Evolutionary conservation across 2,329 filamentous ascomycete genomes (phyloP).

Genomic region (Phyllosticta ampelicida): DNA sequence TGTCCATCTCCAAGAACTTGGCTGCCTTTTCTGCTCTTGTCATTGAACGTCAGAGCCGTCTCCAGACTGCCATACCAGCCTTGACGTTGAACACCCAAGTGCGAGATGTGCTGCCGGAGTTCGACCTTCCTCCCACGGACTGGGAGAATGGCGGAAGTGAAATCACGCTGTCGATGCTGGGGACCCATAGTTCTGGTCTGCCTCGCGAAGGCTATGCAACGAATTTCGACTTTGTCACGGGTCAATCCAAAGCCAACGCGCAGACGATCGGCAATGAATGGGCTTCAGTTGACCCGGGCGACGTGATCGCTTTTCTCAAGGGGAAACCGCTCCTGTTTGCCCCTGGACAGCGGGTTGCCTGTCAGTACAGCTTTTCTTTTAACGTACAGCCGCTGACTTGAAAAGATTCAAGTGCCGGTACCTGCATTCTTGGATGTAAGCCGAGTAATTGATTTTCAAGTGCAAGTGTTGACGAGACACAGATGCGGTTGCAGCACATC

Average conservation of each 20-base stretch:
- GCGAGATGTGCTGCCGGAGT: conserved; percentile 16
- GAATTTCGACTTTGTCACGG: conserved; percentile 20
- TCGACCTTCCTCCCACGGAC: conserved; percentile 17
- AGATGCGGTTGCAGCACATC: conserved; percentile 17
- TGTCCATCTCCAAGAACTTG: conserved; percentile 22
- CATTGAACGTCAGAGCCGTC: conserved; percentile 13
- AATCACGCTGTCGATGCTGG: conserved; percentile 23
- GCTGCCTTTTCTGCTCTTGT: conserved; percentile 18
- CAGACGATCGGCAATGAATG: conserved; percentile 19
- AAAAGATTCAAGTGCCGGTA: conserved; percentile 20
- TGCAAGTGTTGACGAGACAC: conserved; percentile 4
- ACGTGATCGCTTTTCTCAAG: conserved; percentile 15
- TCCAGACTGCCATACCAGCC: conserved; percentile 1
- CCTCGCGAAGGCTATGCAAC: conserved; percentile 22
- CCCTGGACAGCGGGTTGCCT: conserved; percentile 20
- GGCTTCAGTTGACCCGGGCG: conserved; percentile 15
- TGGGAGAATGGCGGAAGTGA: conserved; percentile 23
- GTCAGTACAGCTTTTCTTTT: conserved; percentile 9
- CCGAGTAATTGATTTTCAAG: not conserved
- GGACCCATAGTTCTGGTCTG: conserved; percentile 21
- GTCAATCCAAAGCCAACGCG: conserved; percentile 17
- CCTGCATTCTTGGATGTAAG: conserved; percentile 18
- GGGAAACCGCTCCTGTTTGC: conserved; percentile 20
- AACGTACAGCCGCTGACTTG: not conserved
- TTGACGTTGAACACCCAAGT: conserved; percentile 19